Conservation (phyloP, 179 eudicot genomes). For the Pouteria campechiana region DNA sequence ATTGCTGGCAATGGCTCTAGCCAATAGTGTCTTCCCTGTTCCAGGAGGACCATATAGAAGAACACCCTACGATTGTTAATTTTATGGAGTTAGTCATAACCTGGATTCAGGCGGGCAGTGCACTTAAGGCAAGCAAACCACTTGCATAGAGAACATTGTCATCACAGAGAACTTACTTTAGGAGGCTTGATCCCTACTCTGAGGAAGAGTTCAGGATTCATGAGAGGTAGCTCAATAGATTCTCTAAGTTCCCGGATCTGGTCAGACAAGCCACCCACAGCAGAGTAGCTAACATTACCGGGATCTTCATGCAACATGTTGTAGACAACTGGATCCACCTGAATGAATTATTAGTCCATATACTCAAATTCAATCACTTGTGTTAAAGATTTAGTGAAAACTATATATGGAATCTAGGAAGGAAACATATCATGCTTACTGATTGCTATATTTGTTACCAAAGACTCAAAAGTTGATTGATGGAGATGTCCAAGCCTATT, state of each 20-base stretch:
- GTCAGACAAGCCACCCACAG: constrained; percentile 95
- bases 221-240: constrained; percentile 89
- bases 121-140: no score
- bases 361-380: no score
- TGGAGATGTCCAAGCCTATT: no score
- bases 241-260: constrained; percentile 95
- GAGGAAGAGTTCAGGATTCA: constrained; percentile 98
- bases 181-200: constrained; percentile 93
- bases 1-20: constrained; percentile 4
- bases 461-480: no score
- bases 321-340: constrained; percentile 99
- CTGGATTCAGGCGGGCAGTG: no score
- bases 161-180: constrained; percentile 50
- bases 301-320: constrained; percentile 99
- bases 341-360: no score
- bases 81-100: background rate
- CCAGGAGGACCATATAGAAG: constrained; percentile 8
- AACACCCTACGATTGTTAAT: background rate
- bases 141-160: no score
- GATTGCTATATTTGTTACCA: no score
- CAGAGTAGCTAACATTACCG: constrained; percentile 93
- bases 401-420: no score
- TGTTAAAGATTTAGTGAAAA: no score
- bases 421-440: no score
- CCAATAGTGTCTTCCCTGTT: constrained; percentile 4